These are phyloP conservation scores for Trypanosoma melophagium DNA, from an alignment of 208 protist species.

Conservation along the genomic window DNA sequence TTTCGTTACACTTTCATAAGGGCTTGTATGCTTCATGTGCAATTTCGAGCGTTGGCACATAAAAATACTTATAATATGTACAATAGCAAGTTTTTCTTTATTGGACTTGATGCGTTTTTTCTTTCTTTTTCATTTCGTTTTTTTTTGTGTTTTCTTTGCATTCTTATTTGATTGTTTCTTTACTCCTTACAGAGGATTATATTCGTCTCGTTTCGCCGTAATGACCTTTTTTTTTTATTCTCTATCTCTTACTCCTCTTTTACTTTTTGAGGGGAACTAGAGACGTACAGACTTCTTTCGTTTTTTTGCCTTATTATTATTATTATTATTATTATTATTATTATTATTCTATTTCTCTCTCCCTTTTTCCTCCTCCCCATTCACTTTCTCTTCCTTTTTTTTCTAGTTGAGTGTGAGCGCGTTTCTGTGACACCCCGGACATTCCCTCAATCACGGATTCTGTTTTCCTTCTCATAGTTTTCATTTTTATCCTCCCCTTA, in stretches of 20 bases:
- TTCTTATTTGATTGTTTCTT: conserved; percentile 15
- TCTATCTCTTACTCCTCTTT: conserved; percentile 16
- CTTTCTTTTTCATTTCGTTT: background rate
- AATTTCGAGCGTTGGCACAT: no score
- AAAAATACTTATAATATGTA: background rate
- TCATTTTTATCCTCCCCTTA: no score
- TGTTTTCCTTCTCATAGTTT: background rate
- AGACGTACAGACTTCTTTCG: no score
- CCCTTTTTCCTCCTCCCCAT: conserved; percentile 13
- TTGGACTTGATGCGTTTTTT: no score
- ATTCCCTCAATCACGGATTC: no score
- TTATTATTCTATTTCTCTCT: conserved; percentile 22
- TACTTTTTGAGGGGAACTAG: no score
- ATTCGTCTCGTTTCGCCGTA: background rate
- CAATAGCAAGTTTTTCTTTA: background rate
- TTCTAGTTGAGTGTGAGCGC: background rate
- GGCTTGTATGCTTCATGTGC: no score
- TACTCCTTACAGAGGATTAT: background rate
- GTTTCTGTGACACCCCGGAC: background rate
- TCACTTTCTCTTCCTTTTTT: background rate
- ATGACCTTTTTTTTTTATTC: background rate
- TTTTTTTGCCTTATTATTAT: conserved; percentile 19
- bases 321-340: conserved; percentile 2
- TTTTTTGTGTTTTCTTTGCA: conserved; percentile 18
- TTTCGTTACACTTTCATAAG: conserved; percentile 30